Conservation (phyloP, 345 rosid species). For the Eucalyptus fibrosa region DNA sequence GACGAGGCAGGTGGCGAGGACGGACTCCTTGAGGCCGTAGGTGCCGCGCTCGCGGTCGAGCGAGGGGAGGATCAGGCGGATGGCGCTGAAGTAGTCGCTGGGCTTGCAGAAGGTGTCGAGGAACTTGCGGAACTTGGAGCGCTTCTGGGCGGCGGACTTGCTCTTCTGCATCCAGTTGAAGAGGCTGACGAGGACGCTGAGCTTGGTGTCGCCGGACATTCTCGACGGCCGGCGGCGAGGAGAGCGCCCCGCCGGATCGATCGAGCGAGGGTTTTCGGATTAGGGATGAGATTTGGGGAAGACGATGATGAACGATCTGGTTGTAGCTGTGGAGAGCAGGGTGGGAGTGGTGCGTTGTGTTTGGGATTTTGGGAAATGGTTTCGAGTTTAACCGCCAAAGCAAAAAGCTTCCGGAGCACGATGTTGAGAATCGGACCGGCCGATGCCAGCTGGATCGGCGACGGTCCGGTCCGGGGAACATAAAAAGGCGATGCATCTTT, state of each 20-base stretch:
- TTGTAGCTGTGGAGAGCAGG: not conserved
- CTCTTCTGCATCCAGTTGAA: slow-evolving; percentile 86
- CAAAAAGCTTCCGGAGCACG: not conserved
- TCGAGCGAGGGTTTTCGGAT: not conserved
- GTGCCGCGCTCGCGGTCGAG: slow-evolving; percentile 88
- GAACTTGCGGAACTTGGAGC: slow-evolving; percentile 83
- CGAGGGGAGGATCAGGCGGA: slow-evolving; percentile 68
- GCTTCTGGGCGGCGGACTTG: slow-evolving; percentile 57
- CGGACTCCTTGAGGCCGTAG: slow-evolving; percentile 90
- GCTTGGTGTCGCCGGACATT: slow-evolving; percentile 27
- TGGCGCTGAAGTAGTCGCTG: slow-evolving; percentile 52
- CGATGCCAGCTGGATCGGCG: not conserved
- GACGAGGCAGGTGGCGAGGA: slow-evolving; percentile 72
- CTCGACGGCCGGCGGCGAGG: not conserved
- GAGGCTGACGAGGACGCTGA: slow-evolving; percentile 64
- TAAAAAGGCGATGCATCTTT: not conserved
- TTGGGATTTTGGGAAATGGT: not conserved
- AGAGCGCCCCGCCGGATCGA: not conserved
- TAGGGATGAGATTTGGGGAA: not conserved
- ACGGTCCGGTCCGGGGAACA: not conserved
- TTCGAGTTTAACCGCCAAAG: not conserved
- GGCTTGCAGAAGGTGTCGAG: slow-evolving; percentile 77
- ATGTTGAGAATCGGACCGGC: not conserved
- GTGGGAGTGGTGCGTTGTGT: not conserved
- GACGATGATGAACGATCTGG: not conserved